Conservation (phyloP, 2,329 filamentous ascomycete species). For the Phialophora tarda region DNA sequence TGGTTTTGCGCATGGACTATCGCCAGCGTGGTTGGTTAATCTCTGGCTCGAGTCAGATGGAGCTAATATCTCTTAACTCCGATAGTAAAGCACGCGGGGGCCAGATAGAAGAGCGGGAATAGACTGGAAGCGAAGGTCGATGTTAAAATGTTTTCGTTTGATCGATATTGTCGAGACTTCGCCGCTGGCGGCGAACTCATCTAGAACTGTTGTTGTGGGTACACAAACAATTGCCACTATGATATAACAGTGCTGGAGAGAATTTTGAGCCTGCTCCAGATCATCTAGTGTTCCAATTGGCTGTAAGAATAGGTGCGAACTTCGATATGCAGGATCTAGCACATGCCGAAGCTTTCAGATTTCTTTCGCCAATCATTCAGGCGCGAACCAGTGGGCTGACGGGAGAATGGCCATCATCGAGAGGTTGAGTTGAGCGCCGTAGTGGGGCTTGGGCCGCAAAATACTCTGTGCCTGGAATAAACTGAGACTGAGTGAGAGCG, state of each 20-base stretch:
- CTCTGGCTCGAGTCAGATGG: slow-evolving; percentile 15
- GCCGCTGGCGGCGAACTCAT: slow-evolving; percentile 2
- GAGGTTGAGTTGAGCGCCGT: not conserved
- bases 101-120: not conserved
- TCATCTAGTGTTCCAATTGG: slow-evolving; percentile 19
- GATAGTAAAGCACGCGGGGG: not conserved
- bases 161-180: not conserved
- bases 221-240: slow-evolving; percentile 3
- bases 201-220: slow-evolving; percentile 3
- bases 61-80: slow-evolving; percentile 18
- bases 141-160: not conserved
- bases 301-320: slow-evolving; percentile 8
- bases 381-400: slow-evolving; percentile 14
- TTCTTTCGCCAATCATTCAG: slow-evolving; percentile 15
- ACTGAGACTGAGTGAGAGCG: not conserved
- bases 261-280: slow-evolving; percentile 13
- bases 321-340: slow-evolving; percentile 20
- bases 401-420: slow-evolving; percentile 6
- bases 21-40: not conserved
- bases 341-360: slow-evolving; percentile 21
- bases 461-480: slow-evolving; percentile 12
- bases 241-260: slow-evolving; percentile 14
- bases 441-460: slow-evolving; percentile 28
- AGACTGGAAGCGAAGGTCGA: not conserved
- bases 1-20: not conserved